Percentiles rank a stretch among this genome's conserved stretches.
These are phyloP conservation scores for Entomortierella lignicola DNA, from an alignment of 192 early-diverging fungal genomes.

Conservation along the genomic window DNA sequence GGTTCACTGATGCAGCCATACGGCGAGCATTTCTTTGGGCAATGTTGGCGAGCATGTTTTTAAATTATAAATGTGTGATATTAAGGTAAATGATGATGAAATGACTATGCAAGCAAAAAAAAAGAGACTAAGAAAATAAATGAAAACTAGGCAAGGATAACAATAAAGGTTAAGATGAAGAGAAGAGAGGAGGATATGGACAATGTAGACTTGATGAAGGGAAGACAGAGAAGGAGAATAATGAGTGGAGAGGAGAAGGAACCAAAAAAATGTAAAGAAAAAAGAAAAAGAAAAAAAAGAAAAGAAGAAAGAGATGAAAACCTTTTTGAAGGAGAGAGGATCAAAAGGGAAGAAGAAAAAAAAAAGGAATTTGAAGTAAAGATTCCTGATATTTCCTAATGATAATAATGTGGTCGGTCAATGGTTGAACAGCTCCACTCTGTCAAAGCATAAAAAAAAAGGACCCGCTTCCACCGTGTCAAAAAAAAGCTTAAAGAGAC, in stretches of 20 bases:
- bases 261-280: conserved; percentile 8
- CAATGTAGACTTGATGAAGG: conserved; percentile 1
- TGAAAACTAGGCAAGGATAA: too few species aligned
- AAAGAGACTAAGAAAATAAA: not conserved
- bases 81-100: not conserved
- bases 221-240: not conserved
- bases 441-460: conserved; percentile 16
- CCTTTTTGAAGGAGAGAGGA: not conserved
- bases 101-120: not conserved
- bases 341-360: conserved; percentile 1
- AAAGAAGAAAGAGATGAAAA: not conserved
- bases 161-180: too few species aligned
- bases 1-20: conserved; percentile 39
- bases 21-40: conserved; percentile 53
- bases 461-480: conserved; percentile 40
- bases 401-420: not conserved
- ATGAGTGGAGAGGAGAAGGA: not conserved
- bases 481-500: too few species aligned
- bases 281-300: not conserved
- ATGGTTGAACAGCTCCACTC: conserved; percentile 6
- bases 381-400: conserved; percentile 16
- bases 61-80: conserved; percentile 20
- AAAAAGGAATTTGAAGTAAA: conserved; percentile 7
- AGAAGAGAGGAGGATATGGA: not conserved
- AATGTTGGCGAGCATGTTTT: conserved; percentile 42